These are phyloP conservation scores for Escovopsis sp. DNA, from an alignment of 2,329 filamentous ascomycete species.

Conservation along the genomic window DNA sequence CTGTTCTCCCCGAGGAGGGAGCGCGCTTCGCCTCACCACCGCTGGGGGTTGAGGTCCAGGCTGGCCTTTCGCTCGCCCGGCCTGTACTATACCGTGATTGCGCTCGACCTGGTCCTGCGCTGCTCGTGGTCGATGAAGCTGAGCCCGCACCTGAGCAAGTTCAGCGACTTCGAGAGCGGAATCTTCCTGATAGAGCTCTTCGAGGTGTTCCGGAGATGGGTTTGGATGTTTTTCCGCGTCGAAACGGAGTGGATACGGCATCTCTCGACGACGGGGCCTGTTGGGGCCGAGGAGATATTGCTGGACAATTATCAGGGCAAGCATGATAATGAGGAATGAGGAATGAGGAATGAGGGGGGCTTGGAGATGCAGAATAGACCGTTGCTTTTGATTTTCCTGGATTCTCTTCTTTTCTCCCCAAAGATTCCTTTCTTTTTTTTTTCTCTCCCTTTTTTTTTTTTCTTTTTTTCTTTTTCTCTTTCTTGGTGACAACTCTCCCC, in stretches of 20 bases:
- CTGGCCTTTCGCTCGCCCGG: slow-evolving; percentile 57
- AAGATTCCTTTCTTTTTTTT: slow-evolving; percentile 1
- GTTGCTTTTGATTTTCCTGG: too few relatives aligned
- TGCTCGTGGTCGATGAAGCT: slow-evolving; percentile 90
- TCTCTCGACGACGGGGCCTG: slow-evolving; percentile 29
- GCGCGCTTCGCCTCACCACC: slow-evolving; percentile 48
- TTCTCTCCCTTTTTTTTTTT: slow-evolving; percentile 1
- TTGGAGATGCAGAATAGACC: too few relatives aligned
- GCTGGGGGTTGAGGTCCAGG: slow-evolving; percentile 63
- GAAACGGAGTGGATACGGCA: slow-evolving; percentile 81
- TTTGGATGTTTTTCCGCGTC: slow-evolving; percentile 93
- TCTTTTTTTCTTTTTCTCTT: slow-evolving; percentile 1
- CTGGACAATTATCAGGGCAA: slow-evolving; percentile 58
- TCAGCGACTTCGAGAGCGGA: slow-evolving; percentile 74
- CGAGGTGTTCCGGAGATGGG: slow-evolving; percentile 78
- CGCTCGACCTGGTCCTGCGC: slow-evolving; percentile 63
- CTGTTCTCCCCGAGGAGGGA: slow-evolving; percentile 50
- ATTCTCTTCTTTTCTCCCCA: too few relatives aligned
- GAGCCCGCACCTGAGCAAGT: slow-evolving; percentile 64
- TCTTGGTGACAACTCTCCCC: too few relatives aligned
- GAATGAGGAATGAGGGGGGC: neutral
- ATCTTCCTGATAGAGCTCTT: slow-evolving; percentile 79
- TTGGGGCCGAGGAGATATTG: slow-evolving; percentile 55
- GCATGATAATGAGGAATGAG: slow-evolving; percentile 26
- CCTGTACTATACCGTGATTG: slow-evolving; percentile 73